These are phyloP conservation scores for Syzygium malaccense DNA, from an alignment of 441 rosid species.

Conservation along the genomic window DNA sequence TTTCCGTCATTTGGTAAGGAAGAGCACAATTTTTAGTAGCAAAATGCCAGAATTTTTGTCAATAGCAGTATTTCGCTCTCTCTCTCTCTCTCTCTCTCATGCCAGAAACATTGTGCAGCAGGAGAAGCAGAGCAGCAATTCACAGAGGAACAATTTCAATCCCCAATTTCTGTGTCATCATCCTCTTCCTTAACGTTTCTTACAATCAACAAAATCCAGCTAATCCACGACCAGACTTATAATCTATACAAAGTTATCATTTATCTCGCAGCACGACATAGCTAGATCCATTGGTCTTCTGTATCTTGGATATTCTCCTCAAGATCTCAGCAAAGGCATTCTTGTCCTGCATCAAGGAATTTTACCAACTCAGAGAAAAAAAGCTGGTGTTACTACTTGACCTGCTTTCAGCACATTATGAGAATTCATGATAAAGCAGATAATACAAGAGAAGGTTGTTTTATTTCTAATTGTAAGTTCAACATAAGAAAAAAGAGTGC, in stretches of 20 bases:
- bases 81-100: not conserved
- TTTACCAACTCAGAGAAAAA: not conserved
- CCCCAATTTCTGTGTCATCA: not conserved
- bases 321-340: constrained; percentile 70
- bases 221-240: not conserved
- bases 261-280: constrained; percentile 69
- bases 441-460: not conserved
- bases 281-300: constrained; percentile 67
- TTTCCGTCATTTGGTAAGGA: not conserved
- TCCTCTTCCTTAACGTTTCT: not conserved
- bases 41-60: not conserved
- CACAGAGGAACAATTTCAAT: not conserved
- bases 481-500: not conserved
- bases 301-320: constrained; percentile 86
- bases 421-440: not conserved
- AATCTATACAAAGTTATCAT: constrained; percentile 11
- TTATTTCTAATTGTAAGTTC: not conserved
- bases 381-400: not conserved
- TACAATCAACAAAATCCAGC: not conserved
- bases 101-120: not conserved
- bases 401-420: not conserved
- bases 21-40: not conserved
- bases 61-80: not conserved
- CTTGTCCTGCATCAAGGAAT: constrained; percentile 58
- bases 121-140: not conserved